Base-by-base conservation (phyloP, 2,329 filamentous ascomycete genomes). In the Nemania bipapillata region DNA sequence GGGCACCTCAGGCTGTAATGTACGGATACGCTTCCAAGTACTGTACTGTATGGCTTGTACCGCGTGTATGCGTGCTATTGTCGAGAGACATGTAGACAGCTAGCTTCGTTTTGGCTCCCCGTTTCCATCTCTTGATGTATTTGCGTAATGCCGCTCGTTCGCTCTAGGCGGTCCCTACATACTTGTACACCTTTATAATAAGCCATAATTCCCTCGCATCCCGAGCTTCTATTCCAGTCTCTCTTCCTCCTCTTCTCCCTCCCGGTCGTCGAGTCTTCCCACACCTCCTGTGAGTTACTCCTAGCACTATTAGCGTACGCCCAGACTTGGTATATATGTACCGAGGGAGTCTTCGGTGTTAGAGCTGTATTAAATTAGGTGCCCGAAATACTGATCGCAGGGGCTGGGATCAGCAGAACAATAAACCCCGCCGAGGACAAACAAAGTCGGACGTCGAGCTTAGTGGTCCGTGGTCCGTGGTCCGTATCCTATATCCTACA, bases 61-160 rank as follows among this genome's bases (percentile, higher is more conserved):
- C 30, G 26, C 4, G 9, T 32, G 30, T 32, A 32, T 4, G 30
- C 20, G 45, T 15, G 22, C n/a, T 49, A 30, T 63, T 24, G 58
- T 52, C 55, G 59, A 67, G 56, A 61, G n/a, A 15, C 17, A 56
- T 3, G 4, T 28, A 59, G 24, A 26, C 5, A 64, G 20, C 58
- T 66, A 62, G 68, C 63, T 66, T 53, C 66, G 35, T 65, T 60
- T 60, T 32, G 40, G 42, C 55, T 62, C 9, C 53, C 35, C 59
- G 57, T 70, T 72, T 70, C 63, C 32, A 47, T 69, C 63, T 68
- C 40, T 67, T 56, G 57, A 72, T 71, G 53, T 47, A 61, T 71
- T 70, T 65, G 69, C 66, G 66, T 71, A 71, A 72, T 71, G 53
- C 62, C 66, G 50, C 66, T n/a, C n/a, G n/a, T n/a, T n/a, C n/a